These are phyloP conservation scores for Incumbomyces lentus DNA, from an alignment of 2,329 filamentous ascomycete genomes.

Conservation along the genomic window DNA sequence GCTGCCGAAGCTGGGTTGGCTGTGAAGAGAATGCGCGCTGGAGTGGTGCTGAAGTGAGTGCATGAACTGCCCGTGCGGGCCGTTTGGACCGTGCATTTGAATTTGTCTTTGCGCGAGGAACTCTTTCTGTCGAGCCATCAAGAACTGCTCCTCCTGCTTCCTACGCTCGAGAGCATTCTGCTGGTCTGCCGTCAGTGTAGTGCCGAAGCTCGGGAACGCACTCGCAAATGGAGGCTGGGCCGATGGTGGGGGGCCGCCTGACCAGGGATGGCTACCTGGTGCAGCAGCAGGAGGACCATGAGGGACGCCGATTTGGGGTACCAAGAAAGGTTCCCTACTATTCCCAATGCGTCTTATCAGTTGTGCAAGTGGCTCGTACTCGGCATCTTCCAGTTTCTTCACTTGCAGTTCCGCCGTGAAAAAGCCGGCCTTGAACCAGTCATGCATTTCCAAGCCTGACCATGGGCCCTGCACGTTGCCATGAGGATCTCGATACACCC, in stretches of 20 bases:
- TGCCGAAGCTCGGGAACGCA: slow-evolving; percentile 91
- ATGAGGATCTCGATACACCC: slow-evolving; percentile 95
- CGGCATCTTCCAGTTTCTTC: slow-evolving; percentile 83
- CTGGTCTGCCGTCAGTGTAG: slow-evolving; percentile 91
- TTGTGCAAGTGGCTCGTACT: slow-evolving; percentile 91
- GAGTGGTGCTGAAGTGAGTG: slow-evolving; percentile 77
- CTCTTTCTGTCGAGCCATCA: slow-evolving; percentile 93
- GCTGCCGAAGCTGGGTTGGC: slow-evolving; percentile 90
- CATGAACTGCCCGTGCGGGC: slow-evolving; percentile 35
- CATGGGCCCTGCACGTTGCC: slow-evolving; percentile 88
- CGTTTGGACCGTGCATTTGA: slow-evolving; percentile 56
- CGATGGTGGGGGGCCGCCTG: slow-evolving; percentile 45
- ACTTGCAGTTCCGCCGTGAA: slow-evolving; percentile 91
- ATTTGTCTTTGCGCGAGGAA: slow-evolving; percentile 78
- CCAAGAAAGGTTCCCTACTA: slow-evolving; percentile 91
- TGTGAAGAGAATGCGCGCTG: slow-evolving; percentile 90
- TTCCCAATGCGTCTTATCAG: slow-evolving; percentile 93
- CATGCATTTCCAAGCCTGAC: slow-evolving; percentile 96
- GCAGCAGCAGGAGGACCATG: slow-evolving; percentile 53
- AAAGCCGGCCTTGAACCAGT: slow-evolving; percentile 98
- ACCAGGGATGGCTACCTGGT: slow-evolving; percentile 19
- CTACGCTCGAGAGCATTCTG: slow-evolving; percentile 93
- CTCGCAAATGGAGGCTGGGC: slow-evolving; percentile 82
- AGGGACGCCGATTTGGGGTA: slow-evolving; percentile 90
- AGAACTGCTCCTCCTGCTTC: slow-evolving; percentile 96